phyloP scores from a whole-genome alignment of 1,284 basidiomycete genomes.

The Puccinia sorghi region DNA sequence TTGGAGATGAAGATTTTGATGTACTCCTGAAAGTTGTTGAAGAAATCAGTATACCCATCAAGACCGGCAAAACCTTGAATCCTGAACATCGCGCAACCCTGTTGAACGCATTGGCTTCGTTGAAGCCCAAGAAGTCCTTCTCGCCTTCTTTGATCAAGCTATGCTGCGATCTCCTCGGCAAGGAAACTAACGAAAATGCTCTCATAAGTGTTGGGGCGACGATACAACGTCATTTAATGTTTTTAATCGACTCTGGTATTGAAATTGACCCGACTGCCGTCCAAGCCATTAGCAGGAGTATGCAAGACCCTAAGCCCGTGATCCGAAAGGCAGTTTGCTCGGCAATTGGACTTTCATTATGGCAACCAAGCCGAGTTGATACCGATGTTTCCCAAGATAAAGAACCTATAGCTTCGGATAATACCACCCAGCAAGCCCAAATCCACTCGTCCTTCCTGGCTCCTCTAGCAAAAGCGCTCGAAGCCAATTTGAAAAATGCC shows the following conservation, averaged over 20 bases:
- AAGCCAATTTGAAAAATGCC: constrained; percentile 69
- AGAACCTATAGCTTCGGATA: neutral
- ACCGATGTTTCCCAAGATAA: neutral
- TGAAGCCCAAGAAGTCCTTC: constrained; percentile 23
- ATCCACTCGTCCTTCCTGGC: constrained; percentile 10
- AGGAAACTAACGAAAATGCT: constrained; percentile 50
- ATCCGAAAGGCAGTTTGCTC: constrained; percentile 37
- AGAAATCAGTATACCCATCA: constrained; percentile 72
- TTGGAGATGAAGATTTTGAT: constrained; percentile 57
- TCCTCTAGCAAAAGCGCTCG: constrained; percentile 61
- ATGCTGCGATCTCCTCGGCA: constrained; percentile 41
- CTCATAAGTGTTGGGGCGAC: constrained; percentile 26
- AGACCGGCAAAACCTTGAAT: constrained; percentile 77
- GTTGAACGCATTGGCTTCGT: constrained; percentile 68
- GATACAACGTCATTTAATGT: constrained; percentile 33
- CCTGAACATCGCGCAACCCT: constrained; percentile 80
- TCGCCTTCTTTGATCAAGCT: constrained; percentile 36
- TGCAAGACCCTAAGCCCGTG: constrained; percentile 48
- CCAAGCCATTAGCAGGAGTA: constrained; percentile 39
- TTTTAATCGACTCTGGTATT: constrained; percentile 12
- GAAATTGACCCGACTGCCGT: constrained; percentile 22
- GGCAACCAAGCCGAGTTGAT: constrained; percentile 21
- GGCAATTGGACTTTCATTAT: constrained; percentile 46
- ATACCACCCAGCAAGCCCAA: neutral
- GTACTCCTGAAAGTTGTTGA: constrained; percentile 61